These are phyloP conservation scores for Cryoendolithus antarcticus DNA, from an alignment of 2,329 filamentous ascomycete genomes.

Conservation along the genomic window DNA sequence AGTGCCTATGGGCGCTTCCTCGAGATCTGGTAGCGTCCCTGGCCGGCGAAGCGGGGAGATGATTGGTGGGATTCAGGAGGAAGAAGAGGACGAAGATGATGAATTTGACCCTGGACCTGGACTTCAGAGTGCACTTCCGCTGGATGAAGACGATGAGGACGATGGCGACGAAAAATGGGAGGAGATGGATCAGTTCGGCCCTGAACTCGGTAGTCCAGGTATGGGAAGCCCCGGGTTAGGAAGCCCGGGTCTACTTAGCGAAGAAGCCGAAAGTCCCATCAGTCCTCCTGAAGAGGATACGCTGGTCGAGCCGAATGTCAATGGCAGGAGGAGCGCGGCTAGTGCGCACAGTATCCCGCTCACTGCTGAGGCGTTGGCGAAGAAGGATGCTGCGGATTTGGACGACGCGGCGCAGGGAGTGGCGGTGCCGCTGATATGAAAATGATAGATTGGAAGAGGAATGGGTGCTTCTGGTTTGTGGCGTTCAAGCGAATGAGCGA, in stretches of 20 bases:
- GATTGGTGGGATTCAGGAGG: constrained; percentile 38
- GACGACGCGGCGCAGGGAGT: not conserved
- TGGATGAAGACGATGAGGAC: constrained; percentile 5
- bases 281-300: not conserved
- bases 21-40: constrained; percentile 44
- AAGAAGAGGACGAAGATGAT: constrained; percentile 21
- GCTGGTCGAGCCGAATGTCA: not conserved
- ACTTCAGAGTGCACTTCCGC: not conserved
- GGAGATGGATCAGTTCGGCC: constrained; percentile 18
- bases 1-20: constrained; percentile 4
- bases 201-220: constrained; percentile 7
- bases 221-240: not conserved
- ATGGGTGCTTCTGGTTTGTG: no score
- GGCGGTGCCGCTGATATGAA: no score
- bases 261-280: not conserved
- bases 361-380: constrained; percentile 19
- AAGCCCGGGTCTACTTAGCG: constrained; percentile 1
- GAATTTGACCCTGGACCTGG: constrained; percentile 3
- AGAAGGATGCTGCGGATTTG: constrained; percentile 17
- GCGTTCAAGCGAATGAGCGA: no score
- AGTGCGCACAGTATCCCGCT: constrained; percentile 6
- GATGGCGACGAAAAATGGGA: constrained; percentile 14
- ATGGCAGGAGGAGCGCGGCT: no score
- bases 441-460: no score
- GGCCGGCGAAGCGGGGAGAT: constrained; percentile 62